These are phyloP conservation scores for Ceratobasidium theobromae DNA, from an alignment of 1,284 basidiomycete species.

Conservation along the genomic window DNA sequence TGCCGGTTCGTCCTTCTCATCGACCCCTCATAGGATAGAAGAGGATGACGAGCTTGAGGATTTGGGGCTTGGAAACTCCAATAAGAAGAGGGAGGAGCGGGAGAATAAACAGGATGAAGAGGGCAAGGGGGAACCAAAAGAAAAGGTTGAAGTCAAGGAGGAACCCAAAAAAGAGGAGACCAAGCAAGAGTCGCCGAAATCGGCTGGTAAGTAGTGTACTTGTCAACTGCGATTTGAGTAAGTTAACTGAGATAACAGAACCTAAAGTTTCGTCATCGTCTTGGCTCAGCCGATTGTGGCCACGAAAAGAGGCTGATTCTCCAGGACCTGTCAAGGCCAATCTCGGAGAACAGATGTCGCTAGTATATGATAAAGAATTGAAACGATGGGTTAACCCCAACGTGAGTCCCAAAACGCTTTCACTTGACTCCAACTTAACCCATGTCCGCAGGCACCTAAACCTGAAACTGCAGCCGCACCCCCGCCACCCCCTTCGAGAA, in stretches of 20 bases:
- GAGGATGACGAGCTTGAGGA: constrained; percentile 79
- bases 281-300: constrained; percentile 83
- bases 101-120: constrained; percentile 39
- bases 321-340: constrained; percentile 84
- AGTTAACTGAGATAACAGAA: constrained; percentile 7
- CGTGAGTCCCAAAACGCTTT: constrained; percentile 49
- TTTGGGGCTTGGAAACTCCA: constrained; percentile 88
- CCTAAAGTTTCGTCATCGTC: constrained; percentile 47
- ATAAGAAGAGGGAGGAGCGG: constrained; percentile 44
- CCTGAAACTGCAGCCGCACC: constrained; percentile 50
- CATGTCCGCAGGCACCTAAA: constrained; percentile 2
- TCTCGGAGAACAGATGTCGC: constrained; percentile 87
- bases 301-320: constrained; percentile 55
- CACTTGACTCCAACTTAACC: background rate
- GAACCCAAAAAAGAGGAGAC: constrained; percentile 22
- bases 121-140: constrained; percentile 45
- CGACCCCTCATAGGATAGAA: constrained; percentile 32
- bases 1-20: constrained; percentile 36
- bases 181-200: constrained; percentile 36
- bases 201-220: constrained; percentile 27
- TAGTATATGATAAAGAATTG: constrained; percentile 92
- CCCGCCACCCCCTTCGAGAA: constrained; percentile 52
- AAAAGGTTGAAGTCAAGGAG: constrained; percentile 35
- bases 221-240: background rate
- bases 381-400: constrained; percentile 98